Conservation (phyloP, 768 basidiomycete species). For the Nidularia sp. region DNA sequence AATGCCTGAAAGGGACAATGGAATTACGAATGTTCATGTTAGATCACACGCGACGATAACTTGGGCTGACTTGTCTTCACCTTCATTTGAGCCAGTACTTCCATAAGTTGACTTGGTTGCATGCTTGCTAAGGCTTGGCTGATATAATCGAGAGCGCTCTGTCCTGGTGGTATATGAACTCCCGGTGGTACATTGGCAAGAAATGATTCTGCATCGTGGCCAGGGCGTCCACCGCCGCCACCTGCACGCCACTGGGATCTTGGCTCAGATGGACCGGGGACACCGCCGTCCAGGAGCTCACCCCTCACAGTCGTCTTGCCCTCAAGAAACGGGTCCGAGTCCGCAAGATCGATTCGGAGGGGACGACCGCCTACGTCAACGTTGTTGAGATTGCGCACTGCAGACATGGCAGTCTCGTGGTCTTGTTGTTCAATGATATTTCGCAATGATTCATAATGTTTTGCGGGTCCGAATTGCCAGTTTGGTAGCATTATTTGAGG, state of each 20-base stretch:
- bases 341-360: slow-evolving; percentile 90
- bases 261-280: slow-evolving; percentile 50
- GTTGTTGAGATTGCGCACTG: slow-evolving; percentile 94
- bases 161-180: slow-evolving; percentile 65
- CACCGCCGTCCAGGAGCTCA: slow-evolving; percentile 69
- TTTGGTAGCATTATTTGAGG: background rate
- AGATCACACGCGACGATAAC: too few species aligned
- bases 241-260: slow-evolving; percentile 50
- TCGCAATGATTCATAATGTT: background rate
- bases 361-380: slow-evolving; percentile 90
- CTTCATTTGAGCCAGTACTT: slow-evolving; percentile 98
- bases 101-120: slow-evolving; percentile 80
- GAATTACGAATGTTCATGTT: background rate
- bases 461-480: background rate
- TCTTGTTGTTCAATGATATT: slow-evolving; percentile 41
- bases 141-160: slow-evolving; percentile 76
- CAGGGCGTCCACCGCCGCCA: slow-evolving; percentile 25
- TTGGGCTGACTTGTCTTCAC: slow-evolving; percentile 36
- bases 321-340: slow-evolving; percentile 89
- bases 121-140: slow-evolving; percentile 82
- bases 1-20: slow-evolving; percentile 61
- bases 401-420: slow-evolving; percentile 92
- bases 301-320: slow-evolving; percentile 86
- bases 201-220: slow-evolving; percentile 48
- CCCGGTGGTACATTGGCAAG: slow-evolving; percentile 73